Evolutionary conservation across 2,329 filamentous ascomycete species (phyloP).

Genomic region (Huntiella moniliformis): DNA sequence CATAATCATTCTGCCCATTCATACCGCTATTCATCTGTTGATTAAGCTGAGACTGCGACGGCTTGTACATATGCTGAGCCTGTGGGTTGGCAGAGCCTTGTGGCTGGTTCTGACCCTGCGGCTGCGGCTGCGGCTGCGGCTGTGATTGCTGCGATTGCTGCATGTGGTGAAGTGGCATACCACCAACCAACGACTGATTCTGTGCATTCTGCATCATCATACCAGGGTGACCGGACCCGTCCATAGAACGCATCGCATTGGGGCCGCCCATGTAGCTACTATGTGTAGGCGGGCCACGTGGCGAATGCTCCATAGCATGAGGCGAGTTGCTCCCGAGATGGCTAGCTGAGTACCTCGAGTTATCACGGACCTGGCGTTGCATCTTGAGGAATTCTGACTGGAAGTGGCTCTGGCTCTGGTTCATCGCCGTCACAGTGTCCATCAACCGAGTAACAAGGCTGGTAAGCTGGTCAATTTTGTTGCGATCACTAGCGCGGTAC

Average conservation of each 20-base stretch:
- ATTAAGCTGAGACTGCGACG: constrained; percentile 14
- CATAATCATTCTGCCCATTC: constrained; percentile 11
- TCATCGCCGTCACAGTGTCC: constrained; percentile 52
- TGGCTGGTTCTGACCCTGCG: constrained; percentile 21
- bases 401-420: constrained; percentile 46
- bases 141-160: constrained; percentile 19
- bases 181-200: constrained; percentile 43
- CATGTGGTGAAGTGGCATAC: constrained; percentile 25
- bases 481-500: constrained; percentile 30
- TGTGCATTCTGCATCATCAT: constrained; percentile 23
- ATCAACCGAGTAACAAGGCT: constrained; percentile 46
- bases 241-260: background rate
- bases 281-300: constrained; percentile 11
- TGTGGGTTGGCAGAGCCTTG: constrained; percentile 10
- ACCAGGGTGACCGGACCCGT: constrained; percentile 16
- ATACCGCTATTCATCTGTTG: constrained; percentile 8
- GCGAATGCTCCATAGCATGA: constrained; percentile 11
- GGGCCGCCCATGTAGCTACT: constrained; percentile 14
- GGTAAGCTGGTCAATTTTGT: constrained; percentile 57
- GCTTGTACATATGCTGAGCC: constrained; percentile 11
- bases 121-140: constrained; percentile 29
- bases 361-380: constrained; percentile 18
- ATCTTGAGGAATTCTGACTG: constrained; percentile 45
- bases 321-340: constrained; percentile 11
- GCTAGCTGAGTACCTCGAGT: constrained; percentile 9